These are phyloP conservation scores for Stagonosporopsis chrysanthemi DNA, from an alignment of 2,329 filamentous ascomycete species.

Conservation along the genomic window DNA sequence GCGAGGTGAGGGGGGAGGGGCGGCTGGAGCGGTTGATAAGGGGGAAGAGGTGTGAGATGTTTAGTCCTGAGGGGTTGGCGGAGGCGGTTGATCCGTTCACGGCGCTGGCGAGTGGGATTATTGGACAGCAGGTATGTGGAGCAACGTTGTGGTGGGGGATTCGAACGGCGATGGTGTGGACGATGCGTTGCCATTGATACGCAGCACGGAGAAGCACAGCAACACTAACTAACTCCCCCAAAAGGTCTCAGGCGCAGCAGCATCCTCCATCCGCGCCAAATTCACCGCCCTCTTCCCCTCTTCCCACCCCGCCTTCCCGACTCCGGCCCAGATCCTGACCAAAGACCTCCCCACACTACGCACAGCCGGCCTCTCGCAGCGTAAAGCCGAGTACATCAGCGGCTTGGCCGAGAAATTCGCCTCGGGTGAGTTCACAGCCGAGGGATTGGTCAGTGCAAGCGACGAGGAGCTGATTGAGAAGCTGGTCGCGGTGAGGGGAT, in stretches of 20 bases:
- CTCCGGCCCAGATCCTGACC: conserved; percentile 73
- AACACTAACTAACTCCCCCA: background rate
- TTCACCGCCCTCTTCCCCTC: conserved; percentile 60
- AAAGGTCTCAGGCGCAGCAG: conserved; percentile 85
- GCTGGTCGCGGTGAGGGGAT: conserved; percentile 83
- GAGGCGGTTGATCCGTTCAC: conserved; percentile 90
- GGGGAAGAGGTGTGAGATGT: conserved; percentile 77
- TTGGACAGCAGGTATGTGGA: conserved; percentile 76
- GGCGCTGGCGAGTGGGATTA: conserved; percentile 83
- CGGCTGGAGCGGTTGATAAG: conserved; percentile 66
- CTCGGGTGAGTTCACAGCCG: conserved; percentile 75
- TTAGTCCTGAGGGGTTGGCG: conserved; percentile 80
- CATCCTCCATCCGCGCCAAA: conserved; percentile 84
- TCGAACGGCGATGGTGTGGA: background rate
- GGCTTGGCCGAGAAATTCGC: conserved; percentile 85
- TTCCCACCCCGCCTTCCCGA: conserved; percentile 67
- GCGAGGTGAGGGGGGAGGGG: conserved; percentile 61
- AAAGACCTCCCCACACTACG: conserved; percentile 71
- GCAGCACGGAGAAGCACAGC: too few species aligned
- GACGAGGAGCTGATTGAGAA: conserved; percentile 87
- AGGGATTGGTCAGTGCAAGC: conserved; percentile 76
- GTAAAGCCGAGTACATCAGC: conserved; percentile 94
- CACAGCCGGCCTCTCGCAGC: conserved; percentile 86
- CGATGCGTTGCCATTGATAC: background rate
- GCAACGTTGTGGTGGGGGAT: background rate